Conservation (phyloP, 2,329 filamentous ascomycete genomes). For the Apiospora marii region DNA sequence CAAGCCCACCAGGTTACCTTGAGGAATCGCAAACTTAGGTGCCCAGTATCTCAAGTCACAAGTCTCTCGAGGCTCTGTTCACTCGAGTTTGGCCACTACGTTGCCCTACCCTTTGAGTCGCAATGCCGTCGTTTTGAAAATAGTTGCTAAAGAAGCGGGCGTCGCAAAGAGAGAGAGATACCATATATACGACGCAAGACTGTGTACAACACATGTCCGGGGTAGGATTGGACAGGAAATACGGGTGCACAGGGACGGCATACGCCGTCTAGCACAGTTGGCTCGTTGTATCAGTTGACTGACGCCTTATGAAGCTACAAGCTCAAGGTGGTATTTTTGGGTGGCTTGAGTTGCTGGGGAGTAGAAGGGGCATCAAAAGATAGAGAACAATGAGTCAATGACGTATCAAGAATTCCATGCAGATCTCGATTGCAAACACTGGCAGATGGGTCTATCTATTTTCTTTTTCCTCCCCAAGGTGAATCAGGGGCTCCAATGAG, state of each 20-base stretch:
- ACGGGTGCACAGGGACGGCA: neutral
- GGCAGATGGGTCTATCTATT: neutral
- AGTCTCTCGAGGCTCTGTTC: neutral
- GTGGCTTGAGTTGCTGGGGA: neutral
- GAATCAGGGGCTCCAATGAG: neutral
- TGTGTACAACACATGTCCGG: neutral
- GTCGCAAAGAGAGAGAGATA: neutral
- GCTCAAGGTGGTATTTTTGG: neutral
- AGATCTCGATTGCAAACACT: neutral
- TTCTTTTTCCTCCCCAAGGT: neutral
- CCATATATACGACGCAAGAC: neutral
- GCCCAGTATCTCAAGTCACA: neutral
- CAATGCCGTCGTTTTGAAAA: neutral
- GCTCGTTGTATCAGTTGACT: neutral
- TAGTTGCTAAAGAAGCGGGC: neutral
- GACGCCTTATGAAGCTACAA: too few species aligned
- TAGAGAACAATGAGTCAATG: neutral
- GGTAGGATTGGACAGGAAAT: neutral
- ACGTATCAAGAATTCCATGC: neutral
- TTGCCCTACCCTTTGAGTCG: neutral
- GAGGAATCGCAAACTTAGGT: neutral
- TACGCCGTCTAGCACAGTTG: neutral
- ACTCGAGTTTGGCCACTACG: neutral
- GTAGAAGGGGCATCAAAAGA: neutral
- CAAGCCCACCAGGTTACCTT: neutral